These are phyloP conservation scores for Tolypocladium nubicola DNA, from an alignment of 2,329 filamentous ascomycete species.

Conservation along the genomic window DNA sequence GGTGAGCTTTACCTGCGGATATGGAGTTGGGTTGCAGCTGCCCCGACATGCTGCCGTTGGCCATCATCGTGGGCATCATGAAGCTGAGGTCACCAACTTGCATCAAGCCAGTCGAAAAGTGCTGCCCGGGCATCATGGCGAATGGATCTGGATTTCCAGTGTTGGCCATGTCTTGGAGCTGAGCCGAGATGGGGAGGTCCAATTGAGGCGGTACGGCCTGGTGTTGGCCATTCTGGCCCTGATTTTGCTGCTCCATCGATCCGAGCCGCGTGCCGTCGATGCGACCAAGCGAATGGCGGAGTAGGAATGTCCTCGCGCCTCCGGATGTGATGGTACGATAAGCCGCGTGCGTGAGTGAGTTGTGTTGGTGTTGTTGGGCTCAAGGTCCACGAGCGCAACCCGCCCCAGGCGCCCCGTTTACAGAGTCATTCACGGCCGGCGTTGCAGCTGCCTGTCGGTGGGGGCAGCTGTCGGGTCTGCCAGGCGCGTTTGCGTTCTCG, in stretches of 20 bases:
- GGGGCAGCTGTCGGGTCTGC: neutral
- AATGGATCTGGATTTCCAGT: neutral
- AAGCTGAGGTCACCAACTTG: conserved; percentile 15
- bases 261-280: neutral
- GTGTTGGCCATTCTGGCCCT: neutral
- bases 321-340: neutral
- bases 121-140: conserved; percentile 11
- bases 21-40: conserved; percentile 14
- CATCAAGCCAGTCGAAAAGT: conserved; percentile 16
- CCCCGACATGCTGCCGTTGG: conserved; percentile 15
- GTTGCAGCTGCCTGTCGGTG: neutral
- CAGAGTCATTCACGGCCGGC: neutral
- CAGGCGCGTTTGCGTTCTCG: neutral
- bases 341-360: neutral
- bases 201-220: neutral
- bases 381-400: neutral
- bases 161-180: conserved; percentile 2
- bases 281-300: neutral
- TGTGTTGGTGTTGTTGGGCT: neutral
- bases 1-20: conserved; percentile 20
- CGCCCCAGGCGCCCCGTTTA: neutral
- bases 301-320: neutral
- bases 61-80: conserved; percentile 20
- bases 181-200: neutral
- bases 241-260: neutral